These are phyloP conservation scores for Chaetomium sp. DNA, from an alignment of 2,329 filamentous ascomycete genomes.

Conservation along the genomic window DNA sequence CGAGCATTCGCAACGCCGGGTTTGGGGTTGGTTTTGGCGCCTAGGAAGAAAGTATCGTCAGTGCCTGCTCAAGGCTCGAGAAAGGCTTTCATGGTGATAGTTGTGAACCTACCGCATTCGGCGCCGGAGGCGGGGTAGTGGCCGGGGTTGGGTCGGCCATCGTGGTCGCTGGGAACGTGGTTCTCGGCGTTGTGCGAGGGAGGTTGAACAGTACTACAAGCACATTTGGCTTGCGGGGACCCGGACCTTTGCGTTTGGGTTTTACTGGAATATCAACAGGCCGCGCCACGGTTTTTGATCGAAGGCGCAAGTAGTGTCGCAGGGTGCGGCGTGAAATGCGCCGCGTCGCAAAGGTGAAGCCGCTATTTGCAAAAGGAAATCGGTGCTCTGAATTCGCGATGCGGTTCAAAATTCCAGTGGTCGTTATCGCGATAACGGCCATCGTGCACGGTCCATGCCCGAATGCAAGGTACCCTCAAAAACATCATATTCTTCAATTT, in stretches of 20 bases:
- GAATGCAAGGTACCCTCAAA: not conserved
- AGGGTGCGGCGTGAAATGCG: not conserved
- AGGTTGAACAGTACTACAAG: constrained; percentile 15
- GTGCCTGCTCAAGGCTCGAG: not conserved
- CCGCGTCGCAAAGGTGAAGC: not conserved
- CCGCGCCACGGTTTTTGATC: constrained; percentile 4
- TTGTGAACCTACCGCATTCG: constrained; percentile 13
- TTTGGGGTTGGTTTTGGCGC: constrained; percentile 39
- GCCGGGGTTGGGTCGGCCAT: constrained; percentile 22
- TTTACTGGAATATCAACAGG: constrained; percentile 8
- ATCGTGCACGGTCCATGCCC: not conserved
- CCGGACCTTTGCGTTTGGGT: constrained; percentile 2
- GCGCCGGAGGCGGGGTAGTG: constrained; percentile 10
- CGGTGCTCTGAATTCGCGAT: not conserved
- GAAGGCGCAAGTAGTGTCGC: not conserved
- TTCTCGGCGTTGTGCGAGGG: constrained; percentile 6
- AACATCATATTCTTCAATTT: not conserved
- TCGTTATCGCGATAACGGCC: constrained; percentile 12
- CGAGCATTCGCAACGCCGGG: constrained; percentile 71
- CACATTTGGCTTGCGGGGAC: constrained; percentile 16
- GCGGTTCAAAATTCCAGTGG: constrained; percentile 9
- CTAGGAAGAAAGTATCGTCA: constrained; percentile 9
- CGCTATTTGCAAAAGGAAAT: not conserved
- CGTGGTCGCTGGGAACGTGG: constrained; percentile 4
- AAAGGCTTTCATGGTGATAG: not conserved